Percentiles rank a stretch among this genome's conserved stretches.
phyloP scores from a whole-genome alignment of 108 stramenopile species.

The Discostella stelligeroides region DNA sequence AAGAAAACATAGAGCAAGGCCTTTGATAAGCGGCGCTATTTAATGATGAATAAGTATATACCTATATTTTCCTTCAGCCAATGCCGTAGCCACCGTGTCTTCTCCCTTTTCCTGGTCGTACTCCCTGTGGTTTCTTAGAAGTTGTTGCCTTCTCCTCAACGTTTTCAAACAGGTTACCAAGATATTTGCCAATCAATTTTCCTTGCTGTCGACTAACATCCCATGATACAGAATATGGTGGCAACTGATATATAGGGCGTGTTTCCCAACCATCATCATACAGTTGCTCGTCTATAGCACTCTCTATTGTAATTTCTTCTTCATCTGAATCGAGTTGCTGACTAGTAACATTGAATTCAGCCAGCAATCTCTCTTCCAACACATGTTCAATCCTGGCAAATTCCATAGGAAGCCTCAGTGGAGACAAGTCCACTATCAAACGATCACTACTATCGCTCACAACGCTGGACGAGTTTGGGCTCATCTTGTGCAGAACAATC shows the following conservation, averaged over 20 bases:
- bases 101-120: constrained; percentile 80
- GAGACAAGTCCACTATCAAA: constrained; percentile 76
- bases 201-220: constrained; percentile 61
- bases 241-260: constrained; percentile 78
- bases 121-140: constrained; percentile 65
- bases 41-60: too few species aligned
- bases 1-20: not conserved
- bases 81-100: constrained; percentile 85
- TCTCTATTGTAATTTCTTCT: constrained; percentile 8
- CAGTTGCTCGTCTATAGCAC: constrained; percentile 5
- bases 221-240: constrained; percentile 65
- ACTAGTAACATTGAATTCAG: constrained; percentile 21
- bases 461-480: constrained; percentile 27
- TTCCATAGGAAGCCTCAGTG: constrained; percentile 61
- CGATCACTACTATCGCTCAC: constrained; percentile 54
- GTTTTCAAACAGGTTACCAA: constrained; percentile 61
- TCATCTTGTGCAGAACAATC: constrained; percentile 73
- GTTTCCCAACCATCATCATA: constrained; percentile 51
- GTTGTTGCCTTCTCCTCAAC: constrained; percentile 49
- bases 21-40: too few species aligned
- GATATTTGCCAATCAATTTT: constrained; percentile 68
- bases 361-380: constrained; percentile 41
- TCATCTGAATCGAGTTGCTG: not conserved
- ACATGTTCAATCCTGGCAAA: constrained; percentile 50
- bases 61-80: constrained; percentile 41